Percentiles rank a stretch among this genome's conserved stretches.
Evolutionary conservation across 2,329 filamentous ascomycete species (phyloP).

Genomic region (Mycosphaerella arachidis): DNA sequence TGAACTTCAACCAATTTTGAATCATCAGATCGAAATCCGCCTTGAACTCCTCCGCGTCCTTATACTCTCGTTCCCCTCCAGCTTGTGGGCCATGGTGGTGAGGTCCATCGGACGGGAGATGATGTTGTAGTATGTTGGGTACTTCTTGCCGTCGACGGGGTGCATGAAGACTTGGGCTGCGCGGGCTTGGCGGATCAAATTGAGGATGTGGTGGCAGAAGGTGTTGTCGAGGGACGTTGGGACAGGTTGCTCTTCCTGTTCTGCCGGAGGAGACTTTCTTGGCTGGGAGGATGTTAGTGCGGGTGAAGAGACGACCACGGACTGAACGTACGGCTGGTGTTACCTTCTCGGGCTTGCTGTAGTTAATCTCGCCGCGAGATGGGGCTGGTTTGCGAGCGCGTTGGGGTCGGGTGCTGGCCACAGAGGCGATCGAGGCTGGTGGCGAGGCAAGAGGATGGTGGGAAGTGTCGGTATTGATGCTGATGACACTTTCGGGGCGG

Average conservation of each 20-base stretch:
- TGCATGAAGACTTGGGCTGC: not conserved
- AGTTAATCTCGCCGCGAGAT: not conserved
- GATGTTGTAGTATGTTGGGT: not conserved
- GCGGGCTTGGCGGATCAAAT: not conserved
- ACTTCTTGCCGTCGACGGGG: not conserved
- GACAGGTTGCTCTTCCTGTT: not conserved
- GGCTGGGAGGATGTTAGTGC: not conserved
- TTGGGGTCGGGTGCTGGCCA: not conserved
- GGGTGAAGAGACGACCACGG: not conserved
- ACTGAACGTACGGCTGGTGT: not conserved
- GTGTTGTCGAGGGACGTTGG: not conserved
- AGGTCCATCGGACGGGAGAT: not conserved
- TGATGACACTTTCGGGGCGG: not conserved
- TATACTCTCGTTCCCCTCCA: not conserved
- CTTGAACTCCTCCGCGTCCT: not conserved
- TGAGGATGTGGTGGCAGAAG: not conserved
- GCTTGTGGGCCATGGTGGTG: not conserved
- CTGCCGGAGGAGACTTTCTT: not conserved
- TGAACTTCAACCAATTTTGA: not conserved
- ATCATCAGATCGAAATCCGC: slow-evolving; percentile 3
- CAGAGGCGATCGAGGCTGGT: not conserved
- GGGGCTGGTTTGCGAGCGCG: not conserved
- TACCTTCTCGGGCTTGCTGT: not conserved
- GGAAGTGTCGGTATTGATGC: not conserved
- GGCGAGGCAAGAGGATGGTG: not conserved